Evolutionary conservation across 768 basidiomycete species (phyloP).

Genomic region (Psilocybe tampanensis): DNA sequence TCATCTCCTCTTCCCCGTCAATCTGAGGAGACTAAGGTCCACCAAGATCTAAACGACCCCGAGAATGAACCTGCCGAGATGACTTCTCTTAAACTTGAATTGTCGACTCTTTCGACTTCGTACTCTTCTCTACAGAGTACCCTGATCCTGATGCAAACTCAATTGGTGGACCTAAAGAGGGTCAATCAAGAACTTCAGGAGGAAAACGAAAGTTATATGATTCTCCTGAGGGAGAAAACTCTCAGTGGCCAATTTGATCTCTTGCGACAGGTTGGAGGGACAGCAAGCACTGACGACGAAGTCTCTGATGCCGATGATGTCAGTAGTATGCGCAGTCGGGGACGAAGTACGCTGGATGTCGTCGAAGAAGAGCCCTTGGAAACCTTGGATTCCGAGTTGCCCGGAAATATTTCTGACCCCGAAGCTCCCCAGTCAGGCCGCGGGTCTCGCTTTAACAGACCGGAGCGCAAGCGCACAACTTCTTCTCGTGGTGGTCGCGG

Average conservation of each 20-base stretch:
- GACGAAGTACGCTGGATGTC: constrained; percentile 61
- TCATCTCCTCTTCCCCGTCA: constrained; percentile 2
- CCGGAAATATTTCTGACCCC: constrained; percentile 36
- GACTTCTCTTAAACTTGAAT: constrained; percentile 79
- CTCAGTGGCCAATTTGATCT: constrained; percentile 87
- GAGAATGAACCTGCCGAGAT: constrained; percentile 85
- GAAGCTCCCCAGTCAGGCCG: constrained; percentile 37
- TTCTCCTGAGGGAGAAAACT: constrained; percentile 88
- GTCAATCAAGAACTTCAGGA: constrained; percentile 90
- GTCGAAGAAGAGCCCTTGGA: constrained; percentile 58
- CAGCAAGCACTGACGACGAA: constrained; percentile 36
- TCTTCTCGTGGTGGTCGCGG: constrained; percentile 66
- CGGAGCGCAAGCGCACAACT: constrained; percentile 50
- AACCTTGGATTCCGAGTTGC: constrained; percentile 39
- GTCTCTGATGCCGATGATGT: constrained; percentile 50
- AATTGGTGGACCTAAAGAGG: constrained; percentile 84
- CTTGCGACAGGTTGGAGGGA: constrained; percentile 65
- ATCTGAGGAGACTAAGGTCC: constrained; percentile 15
- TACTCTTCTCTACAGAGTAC: constrained; percentile 84
- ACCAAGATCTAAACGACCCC: constrained; percentile 60
- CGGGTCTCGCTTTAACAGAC: constrained; percentile 43
- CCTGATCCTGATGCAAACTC: constrained; percentile 79
- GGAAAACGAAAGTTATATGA: constrained; percentile 97
- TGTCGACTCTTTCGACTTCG: constrained; percentile 86
- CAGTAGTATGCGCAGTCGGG: constrained; percentile 58